Evolutionary conservation across 2,329 filamentous ascomycete genomes (phyloP).

Genomic region (Canariomyces notabilis): DNA sequence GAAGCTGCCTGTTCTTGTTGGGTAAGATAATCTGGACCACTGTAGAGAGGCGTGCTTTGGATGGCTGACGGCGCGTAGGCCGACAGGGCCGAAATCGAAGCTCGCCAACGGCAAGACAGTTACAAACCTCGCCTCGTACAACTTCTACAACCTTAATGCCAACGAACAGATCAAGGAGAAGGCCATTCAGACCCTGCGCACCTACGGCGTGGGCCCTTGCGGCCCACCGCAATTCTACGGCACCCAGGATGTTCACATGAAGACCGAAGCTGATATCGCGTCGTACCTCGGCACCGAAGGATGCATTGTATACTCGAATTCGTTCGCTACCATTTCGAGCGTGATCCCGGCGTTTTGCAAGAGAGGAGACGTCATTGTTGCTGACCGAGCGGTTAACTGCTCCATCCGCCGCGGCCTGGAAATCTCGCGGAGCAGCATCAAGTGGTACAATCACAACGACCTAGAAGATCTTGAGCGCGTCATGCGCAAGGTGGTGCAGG

Average conservation of each 20-base stretch:
- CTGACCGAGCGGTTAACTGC: slow-evolving; percentile 89
- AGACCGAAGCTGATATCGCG: slow-evolving; percentile 90
- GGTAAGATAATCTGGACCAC: slow-evolving; percentile 48
- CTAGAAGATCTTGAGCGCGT: slow-evolving; percentile 88
- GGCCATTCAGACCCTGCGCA: slow-evolving; percentile 86
- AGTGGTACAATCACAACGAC: slow-evolving; percentile 94
- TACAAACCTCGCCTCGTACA: slow-evolving; percentile 88
- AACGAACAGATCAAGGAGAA: slow-evolving; percentile 94
- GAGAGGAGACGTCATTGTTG: slow-evolving; percentile 93
- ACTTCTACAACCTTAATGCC: slow-evolving; percentile 94
- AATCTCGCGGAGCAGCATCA: slow-evolving; percentile 82
- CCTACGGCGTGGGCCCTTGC: slow-evolving; percentile 94
- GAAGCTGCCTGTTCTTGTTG: slow-evolving; percentile 79
- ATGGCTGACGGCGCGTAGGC: slow-evolving; percentile 44
- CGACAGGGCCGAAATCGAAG: slow-evolving; percentile 85
- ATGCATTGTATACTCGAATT: slow-evolving; percentile 93
- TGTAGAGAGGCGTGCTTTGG: not conserved
- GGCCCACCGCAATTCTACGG: slow-evolving; percentile 97
- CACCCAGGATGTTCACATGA: slow-evolving; percentile 97
- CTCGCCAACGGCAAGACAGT: slow-evolving; percentile 85
- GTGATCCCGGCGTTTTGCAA: slow-evolving; percentile 97
- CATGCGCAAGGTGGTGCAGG: slow-evolving; percentile 77
- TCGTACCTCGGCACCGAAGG: slow-evolving; percentile 80
- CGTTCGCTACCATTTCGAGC: slow-evolving; percentile 93
- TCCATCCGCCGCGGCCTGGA: slow-evolving; percentile 92